Conservation (phyloP, 1,284 basidiomycete genomes). For the Hortiboletus rubellus region DNA sequence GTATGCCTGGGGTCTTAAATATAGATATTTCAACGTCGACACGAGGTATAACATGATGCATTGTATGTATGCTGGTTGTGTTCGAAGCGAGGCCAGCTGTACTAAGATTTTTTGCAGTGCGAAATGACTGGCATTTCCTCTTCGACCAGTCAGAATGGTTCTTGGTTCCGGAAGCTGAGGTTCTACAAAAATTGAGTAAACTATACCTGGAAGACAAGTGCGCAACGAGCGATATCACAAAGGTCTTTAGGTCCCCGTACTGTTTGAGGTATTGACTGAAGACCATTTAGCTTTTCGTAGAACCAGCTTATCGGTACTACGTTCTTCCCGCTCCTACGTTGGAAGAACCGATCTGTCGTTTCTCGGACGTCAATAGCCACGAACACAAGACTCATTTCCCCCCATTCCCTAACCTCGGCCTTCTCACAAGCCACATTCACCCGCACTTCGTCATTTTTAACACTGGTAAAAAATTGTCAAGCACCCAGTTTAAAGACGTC, state of each 20-base stretch:
- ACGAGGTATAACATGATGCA: background rate
- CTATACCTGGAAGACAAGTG: background rate
- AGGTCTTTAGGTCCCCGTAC: background rate
- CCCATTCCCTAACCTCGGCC: background rate
- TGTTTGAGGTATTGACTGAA: background rate
- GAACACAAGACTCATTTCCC: background rate
- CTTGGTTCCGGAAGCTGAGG: background rate
- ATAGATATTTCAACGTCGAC: background rate
- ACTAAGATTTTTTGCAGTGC: background rate
- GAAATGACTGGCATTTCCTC: background rate
- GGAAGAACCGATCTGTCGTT: background rate
- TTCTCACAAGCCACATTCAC: background rate
- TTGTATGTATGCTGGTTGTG: background rate
- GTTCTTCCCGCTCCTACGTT: background rate
- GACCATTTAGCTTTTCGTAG: background rate
- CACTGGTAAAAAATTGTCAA: background rate
- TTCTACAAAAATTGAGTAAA: background rate
- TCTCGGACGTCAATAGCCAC: background rate
- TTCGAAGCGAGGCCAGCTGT: background rate
- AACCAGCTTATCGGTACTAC: background rate
- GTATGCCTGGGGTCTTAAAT: background rate
- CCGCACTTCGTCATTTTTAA: constrained; percentile 7
- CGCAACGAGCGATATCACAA: background rate
- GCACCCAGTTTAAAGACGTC: no score
- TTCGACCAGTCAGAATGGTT: background rate